Base-by-base conservation (phyloP, 1,139 yeast genomes). In the Sugiyamaella grinbergsii region DNA sequence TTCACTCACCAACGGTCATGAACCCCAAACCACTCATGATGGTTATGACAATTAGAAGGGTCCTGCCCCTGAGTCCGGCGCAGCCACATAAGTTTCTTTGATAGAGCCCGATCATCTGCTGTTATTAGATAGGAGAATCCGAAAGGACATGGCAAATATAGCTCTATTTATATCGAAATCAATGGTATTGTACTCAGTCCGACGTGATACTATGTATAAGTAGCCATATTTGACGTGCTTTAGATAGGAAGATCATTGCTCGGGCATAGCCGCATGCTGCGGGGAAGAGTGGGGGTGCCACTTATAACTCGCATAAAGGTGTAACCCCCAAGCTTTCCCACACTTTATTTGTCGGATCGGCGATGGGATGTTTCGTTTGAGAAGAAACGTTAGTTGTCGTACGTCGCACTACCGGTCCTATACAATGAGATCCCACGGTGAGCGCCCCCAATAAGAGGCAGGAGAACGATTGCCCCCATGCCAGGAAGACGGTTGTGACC, bases 21-120 rank as follows among this genome's bases (percentile, higher is more conserved):
- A 52, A 54, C 11, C 53, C 55, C 29, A 54, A 31, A n/a, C 57
- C 54, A 42, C 54, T 49, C 37, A 54, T 28, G 10, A 52, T 22
- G n/a, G 57, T 47, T 15, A 51, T 54, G 19, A 44, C 50, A 23
- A 43, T 32, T n/a, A 54, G 39, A 31, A 54, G 41, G 18, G 38
- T 26, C 10, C 42, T 46, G n/a, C 56, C 56, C 23, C 45, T 36
- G 20, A 54, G 36, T 26, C 53, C 53, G 15, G 46, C 36, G 18
- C 42, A 44, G n/a, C 56, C 56, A 10, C 38, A 28, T 24, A 47
- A 40, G 20, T 43, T 38, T 37, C 34, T 52, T 13, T 43, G 44
- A 43, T 51, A 51, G 11, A 51, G 16, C 16, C 43, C 44, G 23
- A 51, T 42, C 43, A 47, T 39, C 15, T 38, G 13, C 16, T 29